These are phyloP conservation scores for Geoglossum glabrum DNA, from an alignment of 495 filamentous ascomycete genomes.

Conservation along the genomic window DNA sequence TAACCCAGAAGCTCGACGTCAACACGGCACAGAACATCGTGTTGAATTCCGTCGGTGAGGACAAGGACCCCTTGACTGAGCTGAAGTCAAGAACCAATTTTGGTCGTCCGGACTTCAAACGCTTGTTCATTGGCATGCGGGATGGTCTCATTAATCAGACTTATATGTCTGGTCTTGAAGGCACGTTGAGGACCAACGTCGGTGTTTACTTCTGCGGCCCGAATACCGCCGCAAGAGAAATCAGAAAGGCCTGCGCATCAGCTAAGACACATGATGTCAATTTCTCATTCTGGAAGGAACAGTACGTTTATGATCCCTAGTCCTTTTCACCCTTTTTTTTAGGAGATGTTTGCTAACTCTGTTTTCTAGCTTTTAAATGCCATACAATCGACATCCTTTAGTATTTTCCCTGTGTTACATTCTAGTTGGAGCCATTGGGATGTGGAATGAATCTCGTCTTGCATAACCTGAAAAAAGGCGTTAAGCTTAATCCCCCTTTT, in stretches of 20 bases:
- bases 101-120: slow-evolving; percentile 74
- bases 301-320: slow-evolving; percentile 25
- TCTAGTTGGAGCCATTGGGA: background rate
- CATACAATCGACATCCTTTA: background rate
- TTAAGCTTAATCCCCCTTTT: too few species aligned
- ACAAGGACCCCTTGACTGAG: slow-evolving; percentile 79
- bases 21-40: slow-evolving; percentile 94
- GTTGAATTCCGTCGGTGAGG: slow-evolving; percentile 75
- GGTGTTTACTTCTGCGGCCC: slow-evolving; percentile 97
- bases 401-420: background rate
- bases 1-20: slow-evolving; percentile 79
- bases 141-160: slow-evolving; percentile 67
- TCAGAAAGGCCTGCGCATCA: slow-evolving; percentile 54
- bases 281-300: slow-evolving; percentile 99
- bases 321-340: background rate
- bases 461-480: too few species aligned
- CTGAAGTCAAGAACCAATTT: slow-evolving; percentile 82
- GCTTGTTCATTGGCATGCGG: slow-evolving; percentile 67
- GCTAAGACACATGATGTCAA: slow-evolving; percentile 56
- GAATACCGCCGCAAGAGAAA: slow-evolving; percentile 60
- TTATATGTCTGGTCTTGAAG: slow-evolving; percentile 67
- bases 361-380: background rate
- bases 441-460: background rate
- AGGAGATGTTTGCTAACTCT: background rate
- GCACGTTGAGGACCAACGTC: slow-evolving; percentile 54